Conservation (phyloP, 805 yeast species). For the Schizosaccharomyces japonicus region DNA sequence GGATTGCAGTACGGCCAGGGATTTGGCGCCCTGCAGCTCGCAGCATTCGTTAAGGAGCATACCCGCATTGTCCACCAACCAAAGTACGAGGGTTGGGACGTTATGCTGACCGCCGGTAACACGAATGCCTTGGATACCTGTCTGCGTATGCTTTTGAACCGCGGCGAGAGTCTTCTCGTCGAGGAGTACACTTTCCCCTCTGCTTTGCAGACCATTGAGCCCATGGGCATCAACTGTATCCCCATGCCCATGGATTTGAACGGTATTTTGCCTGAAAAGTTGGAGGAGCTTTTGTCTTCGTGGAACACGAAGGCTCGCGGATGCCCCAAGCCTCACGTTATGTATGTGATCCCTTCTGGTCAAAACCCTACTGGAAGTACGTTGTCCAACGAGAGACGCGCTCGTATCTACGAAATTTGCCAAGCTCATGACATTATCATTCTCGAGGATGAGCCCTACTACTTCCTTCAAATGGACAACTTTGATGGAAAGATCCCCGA, state of each 20-base stretch:
- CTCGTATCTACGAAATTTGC: conserved; percentile 33
- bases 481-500: conserved; percentile 8
- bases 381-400: conserved; percentile 32
- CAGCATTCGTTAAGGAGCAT: conserved; percentile 51
- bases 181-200: conserved; percentile 71
- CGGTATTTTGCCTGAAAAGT: conserved; percentile 53
- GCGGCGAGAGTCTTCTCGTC: conserved; percentile 61
- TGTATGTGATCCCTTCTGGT: conserved; percentile 57
- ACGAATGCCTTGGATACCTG: conserved; percentile 73
- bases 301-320: conserved; percentile 33
- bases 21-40: conserved; percentile 51
- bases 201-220: conserved; percentile 58
- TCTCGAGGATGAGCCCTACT: conserved; percentile 92
- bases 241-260: conserved; percentile 58
- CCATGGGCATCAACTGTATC: conserved; percentile 40
- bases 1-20: conserved; percentile 83
- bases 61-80: conserved; percentile 20
- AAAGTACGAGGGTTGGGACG: conserved; percentile 47
- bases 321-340: conserved; percentile 26
- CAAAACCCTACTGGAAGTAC: conserved; percentile 71
- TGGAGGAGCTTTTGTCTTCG: conserved; percentile 34
- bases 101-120: conserved; percentile 53
- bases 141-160: conserved; percentile 53
- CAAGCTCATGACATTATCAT: conserved; percentile 52
- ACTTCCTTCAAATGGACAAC: conserved; percentile 61